These are phyloP conservation scores for Gymnopus androsaceus DNA, from an alignment of 1,284 basidiomycete genomes.

Conservation along the genomic window DNA sequence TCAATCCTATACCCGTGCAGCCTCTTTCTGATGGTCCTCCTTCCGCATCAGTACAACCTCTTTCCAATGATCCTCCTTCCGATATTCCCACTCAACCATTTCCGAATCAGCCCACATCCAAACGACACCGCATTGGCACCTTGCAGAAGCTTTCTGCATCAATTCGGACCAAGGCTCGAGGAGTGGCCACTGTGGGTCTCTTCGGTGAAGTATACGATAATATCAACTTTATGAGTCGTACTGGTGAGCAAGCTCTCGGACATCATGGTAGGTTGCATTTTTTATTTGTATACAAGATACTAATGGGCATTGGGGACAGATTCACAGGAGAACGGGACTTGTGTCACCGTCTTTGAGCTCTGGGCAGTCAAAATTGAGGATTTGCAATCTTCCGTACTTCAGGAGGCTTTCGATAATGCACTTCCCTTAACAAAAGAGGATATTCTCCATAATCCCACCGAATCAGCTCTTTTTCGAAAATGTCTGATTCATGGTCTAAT, in stretches of 20 bases:
- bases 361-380: conserved; percentile 24
- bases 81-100: neutral
- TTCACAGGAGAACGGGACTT: conserved; percentile 33
- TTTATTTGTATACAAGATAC: neutral
- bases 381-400: conserved; percentile 22
- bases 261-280: conserved; percentile 25
- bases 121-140: conserved; percentile 15
- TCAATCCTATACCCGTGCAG: too few relatives aligned
- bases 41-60: neutral
- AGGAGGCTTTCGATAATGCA: conserved; percentile 24
- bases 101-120: neutral
- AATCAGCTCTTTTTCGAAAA: conserved; percentile 20
- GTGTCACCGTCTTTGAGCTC: conserved; percentile 26
- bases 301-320: conserved; percentile 19
- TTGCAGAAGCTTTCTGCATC: conserved; percentile 25
- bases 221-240: conserved; percentile 34
- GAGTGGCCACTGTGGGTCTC: conserved; percentile 20
- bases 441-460: conserved; percentile 24
- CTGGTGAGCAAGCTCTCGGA: conserved; percentile 35
- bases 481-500: conserved; percentile 32
- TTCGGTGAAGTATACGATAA: conserved; percentile 36
- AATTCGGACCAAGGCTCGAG: conserved; percentile 19
- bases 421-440: conserved; percentile 25
- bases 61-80: neutral
- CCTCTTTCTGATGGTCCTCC: neutral